Conservation (phyloP, 2,329 filamentous ascomycete species). For the Alternaria gansuensis region DNA sequence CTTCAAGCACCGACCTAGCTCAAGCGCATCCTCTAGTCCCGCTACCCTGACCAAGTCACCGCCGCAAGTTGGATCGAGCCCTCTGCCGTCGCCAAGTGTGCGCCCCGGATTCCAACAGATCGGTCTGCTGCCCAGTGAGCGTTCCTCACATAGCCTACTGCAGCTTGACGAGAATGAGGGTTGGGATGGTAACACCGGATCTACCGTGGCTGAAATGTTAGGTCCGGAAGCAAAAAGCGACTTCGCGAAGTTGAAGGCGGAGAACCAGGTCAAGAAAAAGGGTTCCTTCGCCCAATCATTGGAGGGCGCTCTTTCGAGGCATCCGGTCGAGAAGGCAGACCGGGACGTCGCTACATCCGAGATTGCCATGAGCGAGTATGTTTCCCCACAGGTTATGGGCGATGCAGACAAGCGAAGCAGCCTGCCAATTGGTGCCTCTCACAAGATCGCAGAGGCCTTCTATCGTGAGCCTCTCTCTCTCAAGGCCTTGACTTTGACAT, state of each 20-base stretch:
- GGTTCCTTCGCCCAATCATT: background rate
- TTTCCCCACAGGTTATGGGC: too few relatives aligned
- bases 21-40: background rate
- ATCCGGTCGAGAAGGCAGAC: background rate
- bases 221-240: fast-evolving
- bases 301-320: background rate
- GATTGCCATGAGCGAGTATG: background rate
- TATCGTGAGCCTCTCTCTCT: background rate
- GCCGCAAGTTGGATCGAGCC: background rate
- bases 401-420: background rate
- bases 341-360: background rate
- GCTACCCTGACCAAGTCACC: background rate
- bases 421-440: background rate
- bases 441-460: background rate
- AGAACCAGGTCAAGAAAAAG: background rate
- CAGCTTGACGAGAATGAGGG: background rate
- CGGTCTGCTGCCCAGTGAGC: constrained; percentile 22
- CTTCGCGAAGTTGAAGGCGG: background rate
- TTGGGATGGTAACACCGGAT: background rate
- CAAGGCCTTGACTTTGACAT: background rate
- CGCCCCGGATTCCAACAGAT: constrained; percentile 20
- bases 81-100: constrained; percentile 11
- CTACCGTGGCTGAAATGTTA: background rate
- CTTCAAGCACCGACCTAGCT: constrained; percentile 15
- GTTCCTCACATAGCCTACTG: background rate